phyloP scores from a whole-genome alignment of 257 asterid species.

The Gentiana straminea region DNA sequence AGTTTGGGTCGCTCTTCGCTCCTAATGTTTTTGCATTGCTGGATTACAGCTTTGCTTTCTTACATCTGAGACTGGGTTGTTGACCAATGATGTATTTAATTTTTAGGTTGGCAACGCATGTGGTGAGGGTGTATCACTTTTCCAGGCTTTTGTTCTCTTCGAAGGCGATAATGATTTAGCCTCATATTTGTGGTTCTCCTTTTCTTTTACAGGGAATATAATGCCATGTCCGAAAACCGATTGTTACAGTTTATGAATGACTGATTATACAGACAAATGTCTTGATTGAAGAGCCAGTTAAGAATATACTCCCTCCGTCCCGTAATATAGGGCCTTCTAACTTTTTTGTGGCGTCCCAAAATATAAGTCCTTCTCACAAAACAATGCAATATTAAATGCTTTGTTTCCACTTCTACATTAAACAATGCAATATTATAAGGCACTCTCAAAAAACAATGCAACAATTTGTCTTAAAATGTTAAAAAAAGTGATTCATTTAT shows the following conservation, averaged over 20 bases:
- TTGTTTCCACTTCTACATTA: too few species aligned
- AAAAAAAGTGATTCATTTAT: too few species aligned
- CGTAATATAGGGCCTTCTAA: too few species aligned
- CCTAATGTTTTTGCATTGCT: conserved; percentile 48
- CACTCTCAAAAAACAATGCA: too few species aligned
- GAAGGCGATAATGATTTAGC: conserved; percentile 73
- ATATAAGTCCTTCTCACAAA: too few species aligned
- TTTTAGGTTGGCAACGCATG: conserved; percentile 98
- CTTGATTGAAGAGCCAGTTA: neutral
- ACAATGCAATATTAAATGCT: too few species aligned
- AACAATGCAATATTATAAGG: too few species aligned
- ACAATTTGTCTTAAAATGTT: too few species aligned
- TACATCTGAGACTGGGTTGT: conserved; percentile 61
- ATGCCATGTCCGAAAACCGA: conserved; percentile 11
- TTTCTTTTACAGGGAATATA: conserved; percentile 57
- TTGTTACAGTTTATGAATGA: conserved; percentile 14
- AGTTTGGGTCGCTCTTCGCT: conserved; percentile 44
- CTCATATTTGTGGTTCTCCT: conserved; percentile 30
- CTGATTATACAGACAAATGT: conserved; percentile 8
- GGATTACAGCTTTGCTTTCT: conserved; percentile 66
- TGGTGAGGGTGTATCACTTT: conserved; percentile 98
- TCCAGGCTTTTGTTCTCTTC: conserved; percentile 75
- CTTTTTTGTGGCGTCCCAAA: too few species aligned
- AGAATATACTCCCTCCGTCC: too few species aligned
- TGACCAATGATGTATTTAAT: conserved; percentile 77